phyloP scores from a whole-genome alignment of 148 eudicot species.

The Cornus controversa region DNA sequence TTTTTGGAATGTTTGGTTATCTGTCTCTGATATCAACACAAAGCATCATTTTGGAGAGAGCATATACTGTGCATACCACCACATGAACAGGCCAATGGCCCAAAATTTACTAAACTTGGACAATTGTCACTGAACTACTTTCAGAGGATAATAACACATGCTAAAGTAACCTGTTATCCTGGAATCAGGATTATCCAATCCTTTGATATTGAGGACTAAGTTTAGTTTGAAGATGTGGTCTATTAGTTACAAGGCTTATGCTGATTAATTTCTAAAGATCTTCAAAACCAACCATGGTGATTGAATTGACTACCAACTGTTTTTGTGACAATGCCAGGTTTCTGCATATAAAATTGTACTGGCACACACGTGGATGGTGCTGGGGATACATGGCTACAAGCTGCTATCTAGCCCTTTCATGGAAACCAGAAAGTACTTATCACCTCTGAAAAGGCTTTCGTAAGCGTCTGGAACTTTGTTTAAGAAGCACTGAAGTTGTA shows the following conservation, averaged over 20 bases:
- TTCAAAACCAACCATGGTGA: background rate
- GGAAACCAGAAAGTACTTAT: background rate
- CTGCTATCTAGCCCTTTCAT: background rate
- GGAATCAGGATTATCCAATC: background rate
- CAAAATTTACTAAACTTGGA: background rate
- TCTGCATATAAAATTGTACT: background rate
- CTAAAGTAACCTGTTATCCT: background rate
- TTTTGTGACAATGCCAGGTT: background rate
- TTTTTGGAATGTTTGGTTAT: too few species aligned
- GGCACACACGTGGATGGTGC: background rate
- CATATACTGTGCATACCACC: background rate
- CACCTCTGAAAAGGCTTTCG: background rate
- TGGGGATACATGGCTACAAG: background rate
- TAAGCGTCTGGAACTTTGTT: background rate
- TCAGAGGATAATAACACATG: too few species aligned
- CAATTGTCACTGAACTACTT: background rate
- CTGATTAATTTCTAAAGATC: background rate
- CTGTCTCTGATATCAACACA: too few species aligned
- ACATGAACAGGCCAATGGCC: background rate
- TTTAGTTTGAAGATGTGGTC: background rate
- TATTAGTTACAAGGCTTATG: background rate
- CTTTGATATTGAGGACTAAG: background rate
- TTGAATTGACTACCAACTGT: background rate
- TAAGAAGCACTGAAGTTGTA: background rate
- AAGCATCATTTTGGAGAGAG: too few species aligned